Evolutionary conservation across 2,329 filamentous ascomycete species (phyloP).

Genomic region (Arthroderma sp.): DNA sequence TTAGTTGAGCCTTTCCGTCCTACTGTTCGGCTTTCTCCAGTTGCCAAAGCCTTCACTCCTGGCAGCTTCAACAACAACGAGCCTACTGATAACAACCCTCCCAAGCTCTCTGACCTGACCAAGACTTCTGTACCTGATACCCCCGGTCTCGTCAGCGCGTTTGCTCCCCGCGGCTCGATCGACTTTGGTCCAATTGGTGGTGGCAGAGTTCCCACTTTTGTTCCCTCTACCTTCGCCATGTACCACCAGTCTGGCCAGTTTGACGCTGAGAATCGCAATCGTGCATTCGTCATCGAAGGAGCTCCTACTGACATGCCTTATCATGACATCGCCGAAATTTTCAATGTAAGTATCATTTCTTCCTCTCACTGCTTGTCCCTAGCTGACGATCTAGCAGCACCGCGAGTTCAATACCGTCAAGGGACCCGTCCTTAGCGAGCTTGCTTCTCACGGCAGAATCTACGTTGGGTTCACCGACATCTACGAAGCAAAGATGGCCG

Average conservation of each 20-base stretch:
- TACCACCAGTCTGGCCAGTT: constrained; percentile 16
- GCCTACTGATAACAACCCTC: constrained; percentile 8
- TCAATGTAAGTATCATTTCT: constrained; percentile 25
- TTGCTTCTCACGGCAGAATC: constrained; percentile 33
- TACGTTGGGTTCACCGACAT: constrained; percentile 50
- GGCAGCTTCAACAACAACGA: constrained; percentile 19
- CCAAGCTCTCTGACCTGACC: constrained; percentile 16
- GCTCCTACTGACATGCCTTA: constrained; percentile 24
- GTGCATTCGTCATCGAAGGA: constrained; percentile 26
- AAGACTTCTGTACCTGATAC: constrained; percentile 17
- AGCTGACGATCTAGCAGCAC: constrained; percentile 16
- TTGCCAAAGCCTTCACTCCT: constrained; percentile 51
- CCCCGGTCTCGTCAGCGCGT: constrained; percentile 8
- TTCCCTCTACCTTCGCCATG: neutral
- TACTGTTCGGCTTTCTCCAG: constrained; percentile 47
- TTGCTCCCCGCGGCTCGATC: constrained; percentile 13
- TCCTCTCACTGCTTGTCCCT: neutral
- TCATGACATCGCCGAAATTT: constrained; percentile 27
- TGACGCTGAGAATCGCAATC: constrained; percentile 20
- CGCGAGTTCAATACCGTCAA: constrained; percentile 29
- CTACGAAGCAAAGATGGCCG: constrained; percentile 44
- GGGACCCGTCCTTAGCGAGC: constrained; percentile 27
- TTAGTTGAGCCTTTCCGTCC: constrained; percentile 13
- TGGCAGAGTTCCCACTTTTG: constrained; percentile 9
- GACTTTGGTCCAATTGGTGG: constrained; percentile 19